Evolutionary conservation across 495 filamentous ascomycete species (phyloP).

Genomic region (Aspergillus carlsbadensis): DNA sequence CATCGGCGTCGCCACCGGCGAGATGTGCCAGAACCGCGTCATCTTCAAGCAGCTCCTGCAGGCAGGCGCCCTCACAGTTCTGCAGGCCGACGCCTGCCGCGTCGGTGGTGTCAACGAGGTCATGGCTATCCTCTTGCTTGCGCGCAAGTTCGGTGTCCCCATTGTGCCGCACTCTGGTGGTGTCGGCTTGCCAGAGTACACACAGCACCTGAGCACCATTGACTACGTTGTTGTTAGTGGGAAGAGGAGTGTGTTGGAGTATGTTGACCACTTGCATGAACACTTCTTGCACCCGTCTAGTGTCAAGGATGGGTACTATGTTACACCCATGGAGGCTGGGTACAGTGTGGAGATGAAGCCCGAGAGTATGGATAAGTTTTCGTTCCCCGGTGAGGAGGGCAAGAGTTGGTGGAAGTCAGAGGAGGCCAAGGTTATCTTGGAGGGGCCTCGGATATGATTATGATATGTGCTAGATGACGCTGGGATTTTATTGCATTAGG

Average conservation of each 20-base stretch:
- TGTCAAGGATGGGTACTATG: slow-evolving; percentile 84
- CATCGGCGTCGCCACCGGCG: slow-evolving; percentile 87
- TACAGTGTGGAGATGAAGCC: slow-evolving; percentile 93
- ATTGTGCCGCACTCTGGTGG: slow-evolving; percentile 89
- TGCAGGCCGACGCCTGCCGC: slow-evolving; percentile 89
- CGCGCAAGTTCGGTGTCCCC: slow-evolving; percentile 78
- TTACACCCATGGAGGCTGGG: slow-evolving; percentile 76
- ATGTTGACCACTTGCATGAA: slow-evolving; percentile 91
- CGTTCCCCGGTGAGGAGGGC: slow-evolving; percentile 72
- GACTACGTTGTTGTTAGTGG: slow-evolving; percentile 89
- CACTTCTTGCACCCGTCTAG: slow-evolving; percentile 82
- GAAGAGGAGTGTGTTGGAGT: slow-evolving; percentile 80
- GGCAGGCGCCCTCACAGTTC: slow-evolving; percentile 77
- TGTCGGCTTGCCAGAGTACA: slow-evolving; percentile 91
- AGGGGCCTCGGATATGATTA: slow-evolving; percentile 45
- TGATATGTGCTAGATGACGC: background rate
- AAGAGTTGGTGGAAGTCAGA: slow-evolving; percentile 80
- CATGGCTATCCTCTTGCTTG: slow-evolving; percentile 85
- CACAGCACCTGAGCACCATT: slow-evolving; percentile 89
- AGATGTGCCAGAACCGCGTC: slow-evolving; percentile 96
- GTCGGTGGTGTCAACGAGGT: slow-evolving; percentile 93
- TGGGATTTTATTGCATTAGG: background rate
- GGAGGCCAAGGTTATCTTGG: slow-evolving; percentile 65
- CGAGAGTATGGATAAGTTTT: slow-evolving; percentile 77
- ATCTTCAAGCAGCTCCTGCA: slow-evolving; percentile 91